Evolutionary conservation across 140 eudicot species (phyloP), one percentile per base, ranked within the genome.

Genomic region (Erigeron philadelphicus): DNA sequence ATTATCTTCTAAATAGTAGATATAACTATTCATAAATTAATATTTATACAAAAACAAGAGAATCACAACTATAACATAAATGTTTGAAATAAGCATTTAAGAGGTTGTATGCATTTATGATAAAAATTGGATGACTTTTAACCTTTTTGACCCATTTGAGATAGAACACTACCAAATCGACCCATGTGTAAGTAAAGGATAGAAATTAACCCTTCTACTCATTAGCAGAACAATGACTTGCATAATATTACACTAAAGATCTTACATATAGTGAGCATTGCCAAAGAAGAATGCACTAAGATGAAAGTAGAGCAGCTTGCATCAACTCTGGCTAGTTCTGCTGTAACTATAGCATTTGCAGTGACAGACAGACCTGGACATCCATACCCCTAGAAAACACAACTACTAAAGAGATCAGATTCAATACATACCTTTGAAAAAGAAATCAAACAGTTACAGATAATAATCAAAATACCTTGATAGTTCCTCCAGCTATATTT

Each of bases 221-320:
- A 25, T 25, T 25, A 25, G 35, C 0, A 31, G 38, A 31, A 31
- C 4, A 31, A 31, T 2, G 5, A 31, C 2, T 31, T 4, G 3
- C 4, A 10, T 8, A 4, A 23, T 11, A 72, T 53, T 13, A 73
- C 13, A 61, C 66, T 50, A 66, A 71, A 66, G 45, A 68, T 64
- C 66, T 68, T 76, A 89, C 98, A 93, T 78, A 93, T 93, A 5
- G 98, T 93, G 67, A 93, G 96, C 98, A 93, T 93, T 69, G 83
- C 98, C 80, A 89, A 81, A 47, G 98, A 93, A 74, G 98, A 93
- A 66, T 93, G 98, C 75, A 93, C 98, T 82, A 89, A 80, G 64
- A 93, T 80, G 77, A 93, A 93, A 25, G 98, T 93, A 58, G 95
- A 89, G 81, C 95, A 89, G 73, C 98, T 93, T 18, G 98, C 98